Conservation (phyloP, 805 yeast genomes). For the Yamadazyma paraphyllophila region DNA sequence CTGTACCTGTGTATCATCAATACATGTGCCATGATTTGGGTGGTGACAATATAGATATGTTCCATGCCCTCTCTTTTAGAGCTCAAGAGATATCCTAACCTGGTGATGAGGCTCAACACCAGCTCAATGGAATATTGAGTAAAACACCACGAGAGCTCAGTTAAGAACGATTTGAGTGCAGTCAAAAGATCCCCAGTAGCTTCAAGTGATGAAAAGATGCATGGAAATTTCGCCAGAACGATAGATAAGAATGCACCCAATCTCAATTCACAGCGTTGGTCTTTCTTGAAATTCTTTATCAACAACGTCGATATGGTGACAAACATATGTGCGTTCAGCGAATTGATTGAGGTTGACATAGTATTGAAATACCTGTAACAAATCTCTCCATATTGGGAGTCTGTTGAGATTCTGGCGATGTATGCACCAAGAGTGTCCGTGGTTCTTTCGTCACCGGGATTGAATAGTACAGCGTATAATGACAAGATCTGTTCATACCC, state of each 20-base stretch:
- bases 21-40: constrained; percentile 56
- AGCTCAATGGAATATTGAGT: constrained; percentile 67
- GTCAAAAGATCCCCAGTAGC: constrained; percentile 14
- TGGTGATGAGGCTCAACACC: constrained; percentile 40
- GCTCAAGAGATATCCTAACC: constrained; percentile 16
- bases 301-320: neutral
- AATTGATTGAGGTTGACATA: neutral
- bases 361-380: neutral
- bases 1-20: constrained; percentile 68
- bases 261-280: neutral
- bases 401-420: neutral
- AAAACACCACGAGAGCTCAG: constrained; percentile 53
- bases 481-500: constrained; percentile 4
- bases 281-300: constrained; percentile 3
- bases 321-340: neutral
- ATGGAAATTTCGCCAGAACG: constrained; percentile 1
- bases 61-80: constrained; percentile 12
- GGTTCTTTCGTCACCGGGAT: neutral
- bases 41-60: constrained; percentile 35
- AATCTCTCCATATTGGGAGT: neutral
- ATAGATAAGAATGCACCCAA: constrained; percentile 3
- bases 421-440: neutral
- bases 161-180: constrained; percentile 28
- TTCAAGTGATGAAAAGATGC: neutral
- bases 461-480: neutral